A percentile compares a stretch with the other conserved stretches of the same genome.
phyloP scores from a whole-genome alignment of 1,284 basidiomycete species.

The Rhodotorula glutinis region DNA sequence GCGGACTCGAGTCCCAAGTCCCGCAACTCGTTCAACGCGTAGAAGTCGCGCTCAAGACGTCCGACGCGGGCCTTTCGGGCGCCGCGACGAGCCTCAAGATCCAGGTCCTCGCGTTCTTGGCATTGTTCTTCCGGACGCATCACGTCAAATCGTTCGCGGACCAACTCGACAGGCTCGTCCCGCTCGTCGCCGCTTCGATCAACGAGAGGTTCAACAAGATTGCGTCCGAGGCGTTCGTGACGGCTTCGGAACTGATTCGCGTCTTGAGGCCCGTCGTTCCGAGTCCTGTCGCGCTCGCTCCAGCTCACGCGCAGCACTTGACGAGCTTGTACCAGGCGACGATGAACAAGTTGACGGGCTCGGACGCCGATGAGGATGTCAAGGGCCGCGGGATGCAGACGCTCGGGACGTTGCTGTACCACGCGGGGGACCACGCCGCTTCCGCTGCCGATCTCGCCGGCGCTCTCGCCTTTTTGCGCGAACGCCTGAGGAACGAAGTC shows the following conservation, averaged over 20 bases:
- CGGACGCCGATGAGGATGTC: conserved; percentile 88
- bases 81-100: conserved; percentile 53
- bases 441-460: conserved; percentile 51
- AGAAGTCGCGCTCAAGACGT: conserved; percentile 47
- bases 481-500: conserved; percentile 63
- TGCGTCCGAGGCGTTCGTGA: conserved; percentile 69
- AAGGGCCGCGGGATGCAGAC: conserved; percentile 75
- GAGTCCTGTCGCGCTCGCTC: conserved; percentile 53
- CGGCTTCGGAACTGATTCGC: conserved; percentile 53
- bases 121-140: conserved; percentile 78
- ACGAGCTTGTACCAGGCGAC: conserved; percentile 72
- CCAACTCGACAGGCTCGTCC: conserved; percentile 64
- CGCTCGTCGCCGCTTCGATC: conserved; percentile 69
- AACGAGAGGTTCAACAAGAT: conserved; percentile 53
- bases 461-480: conserved; percentile 65
- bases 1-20: conserved; percentile 65
- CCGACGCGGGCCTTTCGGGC: conserved; percentile 45
- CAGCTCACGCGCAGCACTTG: conserved; percentile 50
- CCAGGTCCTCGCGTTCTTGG: conserved; percentile 77
- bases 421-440: conserved; percentile 62
- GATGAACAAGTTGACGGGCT: conserved; percentile 64
- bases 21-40: conserved; percentile 52
- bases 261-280: conserved; percentile 44
- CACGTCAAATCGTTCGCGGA: conserved; percentile 62
- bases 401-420: conserved; percentile 80